Evolutionary conservation across 2,329 filamentous ascomycete species (phyloP).

Genomic region (Trichophyton verrucosum): DNA sequence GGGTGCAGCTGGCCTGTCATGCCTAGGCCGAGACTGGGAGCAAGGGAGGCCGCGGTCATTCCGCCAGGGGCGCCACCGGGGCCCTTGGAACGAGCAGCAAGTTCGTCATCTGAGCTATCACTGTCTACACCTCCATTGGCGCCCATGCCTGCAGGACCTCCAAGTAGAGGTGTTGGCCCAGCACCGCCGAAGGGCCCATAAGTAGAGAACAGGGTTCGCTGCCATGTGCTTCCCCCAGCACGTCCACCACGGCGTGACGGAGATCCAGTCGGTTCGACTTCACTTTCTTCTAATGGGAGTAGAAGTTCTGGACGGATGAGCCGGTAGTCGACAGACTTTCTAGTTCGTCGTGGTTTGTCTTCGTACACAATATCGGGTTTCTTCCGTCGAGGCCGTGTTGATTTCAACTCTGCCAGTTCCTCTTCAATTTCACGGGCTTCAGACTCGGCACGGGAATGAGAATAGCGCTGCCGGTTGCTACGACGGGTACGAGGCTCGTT

Average conservation of each 20-base stretch:
- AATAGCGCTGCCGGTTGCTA: constrained; percentile 35
- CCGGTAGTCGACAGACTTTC: constrained; percentile 70
- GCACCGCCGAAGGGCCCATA: constrained; percentile 88
- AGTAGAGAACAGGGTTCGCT: constrained; percentile 75
- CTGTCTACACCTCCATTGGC: constrained; percentile 74
- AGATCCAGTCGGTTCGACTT: constrained; percentile 53
- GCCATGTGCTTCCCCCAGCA: constrained; percentile 49
- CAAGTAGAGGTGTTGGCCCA: constrained; percentile 56
- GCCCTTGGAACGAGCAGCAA: constrained; percentile 47
- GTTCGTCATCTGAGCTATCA: constrained; percentile 93
- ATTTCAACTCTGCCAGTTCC: constrained; percentile 41
- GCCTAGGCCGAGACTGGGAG: constrained; percentile 42
- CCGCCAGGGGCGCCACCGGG: constrained; percentile 47
- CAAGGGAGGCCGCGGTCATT: constrained; percentile 44
- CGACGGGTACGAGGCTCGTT: constrained; percentile 39
- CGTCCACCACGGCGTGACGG: constrained; percentile 56
- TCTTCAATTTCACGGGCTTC: constrained; percentile 47
- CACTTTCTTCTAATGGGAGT: constrained; percentile 62
- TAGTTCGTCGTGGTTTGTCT: constrained; percentile 39
- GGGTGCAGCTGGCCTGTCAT: constrained; percentile 44
- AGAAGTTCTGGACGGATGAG: constrained; percentile 64
- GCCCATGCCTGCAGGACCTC: constrained; percentile 55
- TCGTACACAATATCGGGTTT: constrained; percentile 28
- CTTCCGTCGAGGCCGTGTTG: constrained; percentile 31
- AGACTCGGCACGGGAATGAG: constrained; percentile 37